Evolutionary conservation across 208 protist genomes (phyloP).

Genomic region (Crithidia expoeki): DNA sequence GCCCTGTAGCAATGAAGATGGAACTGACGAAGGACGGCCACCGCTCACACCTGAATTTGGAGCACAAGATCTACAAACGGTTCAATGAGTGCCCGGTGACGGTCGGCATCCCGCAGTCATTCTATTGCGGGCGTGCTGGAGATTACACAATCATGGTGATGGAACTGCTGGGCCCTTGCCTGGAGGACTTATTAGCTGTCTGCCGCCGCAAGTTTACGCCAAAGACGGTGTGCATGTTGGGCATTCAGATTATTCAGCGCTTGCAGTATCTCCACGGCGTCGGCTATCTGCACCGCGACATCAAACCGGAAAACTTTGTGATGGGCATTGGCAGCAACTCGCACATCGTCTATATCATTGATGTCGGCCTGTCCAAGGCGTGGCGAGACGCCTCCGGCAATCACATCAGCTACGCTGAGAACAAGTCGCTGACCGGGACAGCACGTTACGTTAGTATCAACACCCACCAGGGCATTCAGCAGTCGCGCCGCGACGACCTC

Average conservation of each 20-base stretch:
- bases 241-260: conserved; percentile 93
- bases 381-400: conserved; percentile 65
- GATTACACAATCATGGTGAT: conserved; percentile 99
- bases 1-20: conserved; percentile 84
- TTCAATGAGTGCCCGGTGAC: conserved; percentile 64
- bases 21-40: conserved; percentile 63
- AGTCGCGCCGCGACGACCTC: conserved; percentile 88
- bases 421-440: conserved; percentile 78
- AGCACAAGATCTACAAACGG: conserved; percentile 78
- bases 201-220: conserved; percentile 88
- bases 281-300: conserved; percentile 88
- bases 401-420: conserved; percentile 81
- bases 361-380: conserved; percentile 79
- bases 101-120: conserved; percentile 95
- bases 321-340: conserved; percentile 68
- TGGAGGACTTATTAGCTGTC: conserved; percentile 98
- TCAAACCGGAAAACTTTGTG: conserved; percentile 93
- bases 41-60: conserved; percentile 74
- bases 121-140: conserved; percentile 95
- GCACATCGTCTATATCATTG: conserved; percentile 84
- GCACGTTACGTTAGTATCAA: conserved; percentile 95
- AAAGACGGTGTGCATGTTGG: conserved; percentile 97
- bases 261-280: conserved; percentile 94
- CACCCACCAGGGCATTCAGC: conserved; percentile 97
- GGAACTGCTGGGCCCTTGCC: conserved; percentile 97